Evolutionary conservation across 257 asterid species (phyloP).

Genomic region (Solanum habrochaites): DNA sequence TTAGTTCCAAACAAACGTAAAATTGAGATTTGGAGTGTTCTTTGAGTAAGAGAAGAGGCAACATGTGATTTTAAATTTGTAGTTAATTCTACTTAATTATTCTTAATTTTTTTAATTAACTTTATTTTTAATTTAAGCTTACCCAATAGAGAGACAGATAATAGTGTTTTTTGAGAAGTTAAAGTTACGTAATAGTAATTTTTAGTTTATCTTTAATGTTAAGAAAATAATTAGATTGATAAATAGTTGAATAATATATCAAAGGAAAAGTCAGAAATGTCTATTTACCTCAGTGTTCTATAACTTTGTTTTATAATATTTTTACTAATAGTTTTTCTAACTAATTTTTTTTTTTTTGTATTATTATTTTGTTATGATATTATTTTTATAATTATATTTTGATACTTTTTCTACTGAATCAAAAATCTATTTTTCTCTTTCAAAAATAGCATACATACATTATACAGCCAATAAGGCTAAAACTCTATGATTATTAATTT

Average conservation of each 20-base stretch:
- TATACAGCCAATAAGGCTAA: neutral
- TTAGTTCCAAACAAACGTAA: neutral
- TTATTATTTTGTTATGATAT: too few relatives aligned
- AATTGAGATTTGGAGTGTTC: neutral
- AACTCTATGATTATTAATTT: neutral
- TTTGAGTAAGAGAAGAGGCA: conserved; percentile 13
- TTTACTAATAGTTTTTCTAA: too few relatives aligned
- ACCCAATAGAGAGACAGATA: neutral
- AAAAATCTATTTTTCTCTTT: too few relatives aligned
- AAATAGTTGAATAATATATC: too few relatives aligned
- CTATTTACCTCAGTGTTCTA: neutral
- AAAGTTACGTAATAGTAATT: neutral
- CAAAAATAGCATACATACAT: too few relatives aligned
- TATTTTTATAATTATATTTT: too few relatives aligned
- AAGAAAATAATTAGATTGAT: neutral
- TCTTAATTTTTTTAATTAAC: neutral
- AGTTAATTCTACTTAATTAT: neutral
- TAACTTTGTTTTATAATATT: neutral
- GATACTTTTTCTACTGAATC: neutral
- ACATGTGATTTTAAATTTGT: neutral
- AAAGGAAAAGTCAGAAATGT: neutral
- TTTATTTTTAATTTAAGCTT: neutral
- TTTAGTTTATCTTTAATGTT: neutral
- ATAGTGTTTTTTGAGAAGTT: neutral
- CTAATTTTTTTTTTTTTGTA: too few relatives aligned